Base-by-base conservation (phyloP, 495 filamentous ascomycete genomes). In the Penicillium taxi region DNA sequence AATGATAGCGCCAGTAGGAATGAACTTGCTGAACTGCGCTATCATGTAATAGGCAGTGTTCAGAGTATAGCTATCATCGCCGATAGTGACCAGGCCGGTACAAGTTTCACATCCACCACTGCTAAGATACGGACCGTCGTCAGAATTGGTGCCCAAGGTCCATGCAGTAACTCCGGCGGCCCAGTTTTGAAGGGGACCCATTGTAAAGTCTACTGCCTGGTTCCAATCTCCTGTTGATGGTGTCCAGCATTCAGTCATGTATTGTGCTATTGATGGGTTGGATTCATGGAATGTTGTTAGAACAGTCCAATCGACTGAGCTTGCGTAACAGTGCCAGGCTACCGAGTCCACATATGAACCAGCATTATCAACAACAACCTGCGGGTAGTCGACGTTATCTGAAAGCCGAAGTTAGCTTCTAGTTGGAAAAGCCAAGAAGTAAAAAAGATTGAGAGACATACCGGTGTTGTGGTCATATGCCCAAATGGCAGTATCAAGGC, bases 161-260 rank as follows among this genome's bases (percentile, higher is more conserved):
- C 73, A 77, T 39, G 72, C 72, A 9, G 61, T 55, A 7, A 64
- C 61, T 1, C 73, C 73, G 11, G 58, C 57, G 6, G 71, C 73
- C 64, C 73, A 76, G 56, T 77, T 73, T 47, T 73, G 70, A 2
- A 77, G 55, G 2, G 73, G 72, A 0, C 72, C 73, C 48, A 77
- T 64, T 6, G 68, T 70, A 48, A 74, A 76, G 50, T 67, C 61
- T 8, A 62, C 66, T 0, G 67, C 63, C 36, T 72, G 66, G 45
- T 70, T 58, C 69, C 72, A 74, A 13, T 59, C 41, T 6, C 63
- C 64, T 2, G 47, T 36, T 1, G 62, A 57, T 0, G 63, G 59
- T 1, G 65, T 74, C 67, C 72, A 75, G 47, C 74, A 77, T 50
- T 77, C 73, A 11, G 73, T 75, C 74, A 77, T 77, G 48, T 72